Conservation (phyloP, 2,329 filamentous ascomycete species). For the Colletotrichum sp. region DNA sequence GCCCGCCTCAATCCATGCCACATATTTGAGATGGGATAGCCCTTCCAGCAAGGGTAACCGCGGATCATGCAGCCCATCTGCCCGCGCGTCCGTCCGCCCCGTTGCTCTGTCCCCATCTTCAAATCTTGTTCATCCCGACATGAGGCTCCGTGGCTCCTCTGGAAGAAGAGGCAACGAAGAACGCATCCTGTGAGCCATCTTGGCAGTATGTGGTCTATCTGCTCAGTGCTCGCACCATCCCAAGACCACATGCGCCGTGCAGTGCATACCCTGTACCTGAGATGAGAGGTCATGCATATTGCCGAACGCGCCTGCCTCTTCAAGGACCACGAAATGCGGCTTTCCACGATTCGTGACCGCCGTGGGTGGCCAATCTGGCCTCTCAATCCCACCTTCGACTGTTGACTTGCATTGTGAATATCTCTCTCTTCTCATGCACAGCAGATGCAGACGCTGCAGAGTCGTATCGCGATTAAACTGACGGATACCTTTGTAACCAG, state of each 20-base stretch:
- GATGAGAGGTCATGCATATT: neutral
- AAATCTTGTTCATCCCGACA: neutral
- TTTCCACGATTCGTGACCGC: neutral
- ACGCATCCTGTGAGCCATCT: neutral
- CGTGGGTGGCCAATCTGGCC: neutral
- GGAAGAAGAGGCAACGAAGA: neutral
- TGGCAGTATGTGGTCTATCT: neutral
- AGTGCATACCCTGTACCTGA: neutral
- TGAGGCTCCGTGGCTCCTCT: neutral
- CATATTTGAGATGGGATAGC: neutral
- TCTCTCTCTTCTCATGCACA: neutral
- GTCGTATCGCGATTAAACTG: slow-evolving; percentile 3
- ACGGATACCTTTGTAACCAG: neutral
- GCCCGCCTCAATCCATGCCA: neutral
- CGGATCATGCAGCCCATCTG: slow-evolving; percentile 1
- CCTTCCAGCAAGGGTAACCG: neutral
- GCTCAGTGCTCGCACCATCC: neutral
- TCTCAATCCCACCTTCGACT: neutral
- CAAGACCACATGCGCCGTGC: neutral
- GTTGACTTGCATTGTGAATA: neutral
- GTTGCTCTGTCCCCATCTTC: neutral
- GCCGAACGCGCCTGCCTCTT: neutral
- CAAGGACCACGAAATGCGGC: neutral
- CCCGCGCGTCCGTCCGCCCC: neutral
- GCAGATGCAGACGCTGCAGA: neutral